Evolutionary conservation across 257 asterid genomes (phyloP).

Genomic region (Primulina tabacum): DNA sequence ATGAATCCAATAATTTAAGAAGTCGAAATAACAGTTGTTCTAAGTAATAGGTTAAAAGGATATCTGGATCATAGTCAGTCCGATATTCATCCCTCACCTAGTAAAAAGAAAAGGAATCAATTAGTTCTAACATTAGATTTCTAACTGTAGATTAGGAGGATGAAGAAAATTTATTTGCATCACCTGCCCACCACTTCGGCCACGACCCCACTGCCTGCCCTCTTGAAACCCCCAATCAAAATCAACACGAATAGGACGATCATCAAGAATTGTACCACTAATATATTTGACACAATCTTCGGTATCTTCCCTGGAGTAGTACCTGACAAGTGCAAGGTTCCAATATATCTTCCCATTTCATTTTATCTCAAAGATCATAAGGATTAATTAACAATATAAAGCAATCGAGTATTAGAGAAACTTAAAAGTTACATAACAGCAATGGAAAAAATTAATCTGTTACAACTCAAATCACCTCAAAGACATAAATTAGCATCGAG

Average conservation of each 20-base stretch:
- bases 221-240: constrained; percentile 99
- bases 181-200: constrained; percentile 98
- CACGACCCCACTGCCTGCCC: constrained; percentile 99
- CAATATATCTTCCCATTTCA: not conserved
- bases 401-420: not conserved
- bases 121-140: constrained; percentile 16
- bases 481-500: not conserved
- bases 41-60: constrained; percentile 45
- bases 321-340: constrained; percentile 48
- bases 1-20: constrained; percentile 3
- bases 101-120: constrained; percentile 22
- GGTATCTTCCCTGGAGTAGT: constrained; percentile 90
- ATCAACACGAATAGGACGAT: constrained; percentile 98
- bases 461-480: not conserved
- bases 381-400: constrained; percentile 8
- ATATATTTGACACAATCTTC: constrained; percentile 87
- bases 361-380: not conserved
- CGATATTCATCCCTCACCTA: constrained; percentile 99
- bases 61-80: constrained; percentile 99
- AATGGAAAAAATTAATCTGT: no score
- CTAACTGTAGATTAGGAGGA: constrained; percentile 11
- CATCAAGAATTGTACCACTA: constrained; percentile 97
- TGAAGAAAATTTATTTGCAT: constrained; percentile 21
- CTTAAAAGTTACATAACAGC: not conserved
- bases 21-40: not conserved